A percentile compares a stretch with the other conserved stretches of the same genome.
Conservation (phyloP, 2,329 filamentous ascomycete species). For the Arthrobotrys sphaeroides region DNA sequence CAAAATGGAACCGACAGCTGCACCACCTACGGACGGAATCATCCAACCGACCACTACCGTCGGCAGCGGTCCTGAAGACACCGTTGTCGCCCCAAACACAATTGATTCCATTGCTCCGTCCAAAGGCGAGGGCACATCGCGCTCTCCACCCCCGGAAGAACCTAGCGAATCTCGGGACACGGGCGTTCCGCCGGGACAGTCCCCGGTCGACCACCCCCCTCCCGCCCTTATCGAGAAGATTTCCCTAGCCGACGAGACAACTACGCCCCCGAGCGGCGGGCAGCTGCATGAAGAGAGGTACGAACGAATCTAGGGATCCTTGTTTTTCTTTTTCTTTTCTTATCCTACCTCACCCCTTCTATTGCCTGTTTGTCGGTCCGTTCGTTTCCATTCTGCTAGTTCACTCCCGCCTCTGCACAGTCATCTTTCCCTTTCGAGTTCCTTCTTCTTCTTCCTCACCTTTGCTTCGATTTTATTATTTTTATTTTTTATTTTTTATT, state of each 20-base stretch:
- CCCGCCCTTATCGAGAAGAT: conserved; percentile 53
- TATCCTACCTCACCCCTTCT: conserved; percentile 51
- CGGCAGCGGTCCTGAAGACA: background rate
- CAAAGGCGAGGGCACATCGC: conserved; percentile 1
- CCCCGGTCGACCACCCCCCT: conserved; percentile 43
- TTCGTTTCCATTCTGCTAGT: conserved; percentile 22
- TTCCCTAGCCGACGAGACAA: conserved; percentile 47
- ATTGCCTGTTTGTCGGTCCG: conserved; percentile 19
- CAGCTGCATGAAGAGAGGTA: conserved; percentile 50
- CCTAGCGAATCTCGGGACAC: conserved; percentile 14
- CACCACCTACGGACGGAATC: conserved; percentile 12
- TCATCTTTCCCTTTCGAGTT: conserved; percentile 52
- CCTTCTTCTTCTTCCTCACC: conserved; percentile 51
- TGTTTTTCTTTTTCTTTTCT: conserved; percentile 51
- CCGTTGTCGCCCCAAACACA: background rate
- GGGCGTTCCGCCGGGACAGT: conserved; percentile 27
- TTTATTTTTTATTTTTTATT: conserved; percentile 26
- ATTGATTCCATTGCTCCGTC: background rate
- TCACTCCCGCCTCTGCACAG: conserved; percentile 48
- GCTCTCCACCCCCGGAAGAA: conserved; percentile 23
- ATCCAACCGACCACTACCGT: background rate
- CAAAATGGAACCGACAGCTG: conserved; percentile 16
- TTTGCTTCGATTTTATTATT: conserved; percentile 19
- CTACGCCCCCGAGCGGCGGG: conserved; percentile 33
- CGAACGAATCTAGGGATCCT: conserved; percentile 48